Conservation (phyloP, 2,329 filamentous ascomycete species). For the Teratosphaeria pseudoeucalypti region DNA sequence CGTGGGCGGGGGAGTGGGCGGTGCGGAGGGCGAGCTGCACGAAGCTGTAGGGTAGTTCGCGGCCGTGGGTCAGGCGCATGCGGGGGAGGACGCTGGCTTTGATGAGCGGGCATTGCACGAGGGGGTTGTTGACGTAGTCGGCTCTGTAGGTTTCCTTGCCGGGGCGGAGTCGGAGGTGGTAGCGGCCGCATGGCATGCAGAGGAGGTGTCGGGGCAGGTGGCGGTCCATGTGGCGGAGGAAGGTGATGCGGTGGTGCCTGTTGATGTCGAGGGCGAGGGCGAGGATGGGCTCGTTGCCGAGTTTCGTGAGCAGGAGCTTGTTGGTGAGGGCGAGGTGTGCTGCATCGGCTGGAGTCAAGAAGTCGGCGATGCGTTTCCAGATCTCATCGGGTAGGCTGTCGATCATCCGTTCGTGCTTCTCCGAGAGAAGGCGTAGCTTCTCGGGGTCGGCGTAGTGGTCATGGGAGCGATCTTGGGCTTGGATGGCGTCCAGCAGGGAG, state of each 20-base stretch:
- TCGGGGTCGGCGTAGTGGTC: slow-evolving; percentile 12
- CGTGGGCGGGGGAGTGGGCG: slow-evolving; percentile 38
- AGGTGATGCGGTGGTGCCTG: slow-evolving; percentile 36
- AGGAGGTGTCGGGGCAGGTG: slow-evolving; percentile 46
- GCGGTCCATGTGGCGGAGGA: slow-evolving; percentile 42
- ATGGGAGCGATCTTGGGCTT: slow-evolving; percentile 5
- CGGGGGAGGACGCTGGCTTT: slow-evolving; percentile 42
- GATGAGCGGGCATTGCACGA: slow-evolving; percentile 47
- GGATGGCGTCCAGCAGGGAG: slow-evolving; percentile 19
- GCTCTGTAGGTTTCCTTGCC: slow-evolving; percentile 46
- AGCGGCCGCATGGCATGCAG: slow-evolving; percentile 48
- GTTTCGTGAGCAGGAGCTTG: slow-evolving; percentile 34
- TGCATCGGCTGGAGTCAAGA: slow-evolving; percentile 36
- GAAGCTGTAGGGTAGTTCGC: slow-evolving; percentile 48
- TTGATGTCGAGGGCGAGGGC: slow-evolving; percentile 35
- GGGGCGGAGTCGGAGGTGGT: slow-evolving; percentile 43
- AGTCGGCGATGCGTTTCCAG: slow-evolving; percentile 36
- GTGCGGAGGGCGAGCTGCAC: slow-evolving; percentile 47
- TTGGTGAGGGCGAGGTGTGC: slow-evolving; percentile 41
- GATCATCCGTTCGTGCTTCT: slow-evolving; percentile 31
- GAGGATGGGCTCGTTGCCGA: slow-evolving; percentile 33
- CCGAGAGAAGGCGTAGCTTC: slow-evolving; percentile 1
- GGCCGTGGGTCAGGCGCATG: slow-evolving; percentile 44
- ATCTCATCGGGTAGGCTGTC: slow-evolving; percentile 35
- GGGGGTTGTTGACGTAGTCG: slow-evolving; percentile 43